Conservation (phyloP, 2,329 filamentous ascomycete species). For the Penicillium sp. region DNA sequence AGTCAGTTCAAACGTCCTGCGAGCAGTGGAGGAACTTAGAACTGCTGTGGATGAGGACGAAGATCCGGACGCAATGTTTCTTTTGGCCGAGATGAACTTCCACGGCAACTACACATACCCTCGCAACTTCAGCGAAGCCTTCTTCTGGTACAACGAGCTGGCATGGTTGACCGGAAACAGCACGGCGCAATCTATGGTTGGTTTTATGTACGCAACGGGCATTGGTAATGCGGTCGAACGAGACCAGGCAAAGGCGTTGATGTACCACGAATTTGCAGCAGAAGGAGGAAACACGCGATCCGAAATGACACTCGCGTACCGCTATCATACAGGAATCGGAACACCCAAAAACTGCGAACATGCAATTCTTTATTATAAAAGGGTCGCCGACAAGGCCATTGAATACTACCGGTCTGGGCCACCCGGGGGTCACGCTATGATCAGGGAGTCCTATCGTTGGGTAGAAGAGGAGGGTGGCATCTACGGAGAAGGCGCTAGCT, state of each 20-base stretch:
- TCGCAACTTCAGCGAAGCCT: conserved; percentile 77
- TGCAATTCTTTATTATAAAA: conserved; percentile 86
- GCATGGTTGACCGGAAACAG: conserved; percentile 79
- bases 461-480: conserved; percentile 90
- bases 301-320: conserved; percentile 91
- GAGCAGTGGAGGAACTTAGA: conserved; percentile 63
- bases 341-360: conserved; percentile 83
- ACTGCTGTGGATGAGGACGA: conserved; percentile 59
- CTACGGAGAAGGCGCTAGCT: conserved; percentile 93
- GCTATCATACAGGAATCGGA: conserved; percentile 83
- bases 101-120: conserved; percentile 92
- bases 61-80: conserved; percentile 78
- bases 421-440: conserved; percentile 80
- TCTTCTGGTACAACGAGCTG: conserved; percentile 78
- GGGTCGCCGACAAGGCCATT: conserved; percentile 91
- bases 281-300: conserved; percentile 79
- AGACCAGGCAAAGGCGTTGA: conserved; percentile 86
- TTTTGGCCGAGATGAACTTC: conserved; percentile 94
- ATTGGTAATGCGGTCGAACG: conserved; percentile 78
- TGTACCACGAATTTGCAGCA: conserved; percentile 95
- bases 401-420: conserved; percentile 85
- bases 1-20: conserved; percentile 50
- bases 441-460: conserved; percentile 79
- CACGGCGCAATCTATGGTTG: conserved; percentile 94
- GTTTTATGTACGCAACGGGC: conserved; percentile 93